These are phyloP conservation scores for Colletotrichum sp. DNA, from an alignment of 2,329 filamentous ascomycete genomes.

Conservation along the genomic window DNA sequence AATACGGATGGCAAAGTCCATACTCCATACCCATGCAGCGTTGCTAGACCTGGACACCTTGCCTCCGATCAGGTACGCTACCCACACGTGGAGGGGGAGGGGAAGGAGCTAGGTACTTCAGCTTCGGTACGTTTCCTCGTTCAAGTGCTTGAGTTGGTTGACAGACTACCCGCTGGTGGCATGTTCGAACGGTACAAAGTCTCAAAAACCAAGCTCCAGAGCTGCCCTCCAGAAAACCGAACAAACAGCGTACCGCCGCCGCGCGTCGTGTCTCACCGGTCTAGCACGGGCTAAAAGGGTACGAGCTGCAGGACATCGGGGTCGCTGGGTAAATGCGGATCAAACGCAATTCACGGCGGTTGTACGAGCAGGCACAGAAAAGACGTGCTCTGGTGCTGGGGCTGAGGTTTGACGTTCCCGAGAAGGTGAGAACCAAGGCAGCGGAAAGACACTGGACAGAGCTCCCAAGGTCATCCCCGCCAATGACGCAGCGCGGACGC, in stretches of 20 bases:
- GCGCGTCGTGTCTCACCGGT: conserved; percentile 18
- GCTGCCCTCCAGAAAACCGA: background rate
- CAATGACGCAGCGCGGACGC: conserved; percentile 21
- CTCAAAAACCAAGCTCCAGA: background rate
- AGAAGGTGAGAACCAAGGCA: conserved; percentile 13
- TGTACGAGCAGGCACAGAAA: background rate
- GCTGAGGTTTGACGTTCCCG: conserved; percentile 6
- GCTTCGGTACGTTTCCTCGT: background rate
- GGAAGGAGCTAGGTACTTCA: background rate
- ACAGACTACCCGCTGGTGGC: background rate
- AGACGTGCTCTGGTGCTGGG: background rate
- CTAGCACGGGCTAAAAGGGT: background rate
- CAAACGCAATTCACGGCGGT: conserved; percentile 11
- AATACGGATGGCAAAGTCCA: background rate
- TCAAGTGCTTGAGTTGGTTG: background rate
- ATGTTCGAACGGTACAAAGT: background rate
- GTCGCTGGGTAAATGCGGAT: background rate
- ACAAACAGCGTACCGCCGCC: background rate
- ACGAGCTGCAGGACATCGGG: background rate
- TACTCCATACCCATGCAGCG: background rate
- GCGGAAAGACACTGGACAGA: background rate
- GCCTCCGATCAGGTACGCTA: conserved; percentile 4
- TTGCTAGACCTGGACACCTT: background rate
- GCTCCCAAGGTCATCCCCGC: background rate
- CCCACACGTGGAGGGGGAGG: conserved; percentile 1